These are phyloP conservation scores for Ophiostoma fasciatum DNA, from an alignment of 2,329 filamentous ascomycete genomes.

Conservation along the genomic window DNA sequence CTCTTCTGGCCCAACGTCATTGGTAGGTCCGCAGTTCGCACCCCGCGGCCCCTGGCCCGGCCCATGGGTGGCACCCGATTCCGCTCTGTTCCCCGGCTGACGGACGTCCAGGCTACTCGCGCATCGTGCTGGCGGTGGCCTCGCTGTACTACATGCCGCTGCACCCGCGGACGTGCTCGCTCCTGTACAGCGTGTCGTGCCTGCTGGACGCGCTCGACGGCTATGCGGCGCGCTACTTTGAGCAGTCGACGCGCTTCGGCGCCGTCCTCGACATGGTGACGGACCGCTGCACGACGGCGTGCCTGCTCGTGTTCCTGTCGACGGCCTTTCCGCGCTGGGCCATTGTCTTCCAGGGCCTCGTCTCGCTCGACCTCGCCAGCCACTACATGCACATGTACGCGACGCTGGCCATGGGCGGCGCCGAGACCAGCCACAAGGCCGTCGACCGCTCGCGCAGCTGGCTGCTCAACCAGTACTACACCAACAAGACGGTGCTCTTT, in stretches of 20 bases:
- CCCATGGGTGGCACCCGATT: no score
- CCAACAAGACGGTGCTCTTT: slow-evolving; percentile 91
- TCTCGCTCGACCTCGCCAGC: slow-evolving; percentile 82
- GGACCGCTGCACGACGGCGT: slow-evolving; percentile 91
- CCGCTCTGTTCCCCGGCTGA: no score
- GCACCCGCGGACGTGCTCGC: slow-evolving; percentile 86
- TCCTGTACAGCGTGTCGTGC: slow-evolving; percentile 87
- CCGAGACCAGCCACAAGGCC: slow-evolving; percentile 77
- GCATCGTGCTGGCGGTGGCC: slow-evolving; percentile 68
- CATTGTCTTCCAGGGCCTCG: slow-evolving; percentile 85
- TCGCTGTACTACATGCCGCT: slow-evolving; percentile 99
- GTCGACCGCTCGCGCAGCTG: slow-evolving; percentile 78
- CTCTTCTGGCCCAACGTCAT: slow-evolving; percentile 72
- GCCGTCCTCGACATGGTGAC: slow-evolving; percentile 99
- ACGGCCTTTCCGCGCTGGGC: slow-evolving; percentile 91
- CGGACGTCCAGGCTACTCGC: slow-evolving; percentile 53
- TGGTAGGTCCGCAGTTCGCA: slow-evolving; percentile 37
- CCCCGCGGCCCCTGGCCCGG: no score
- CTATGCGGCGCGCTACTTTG: slow-evolving; percentile 73
- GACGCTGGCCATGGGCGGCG: slow-evolving; percentile 73
- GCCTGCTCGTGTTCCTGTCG: slow-evolving; percentile 83
- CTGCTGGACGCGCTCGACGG: slow-evolving; percentile 92
- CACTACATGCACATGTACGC: slow-evolving; percentile 99
- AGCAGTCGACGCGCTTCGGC: slow-evolving; percentile 90
- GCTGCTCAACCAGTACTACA: slow-evolving; percentile 91